Evolutionary conservation across 192 early-diverging fungal genomes (phyloP), one percentile per base, ranked within the genome.

Genomic region (Pilobolus umbonatus): DNA sequence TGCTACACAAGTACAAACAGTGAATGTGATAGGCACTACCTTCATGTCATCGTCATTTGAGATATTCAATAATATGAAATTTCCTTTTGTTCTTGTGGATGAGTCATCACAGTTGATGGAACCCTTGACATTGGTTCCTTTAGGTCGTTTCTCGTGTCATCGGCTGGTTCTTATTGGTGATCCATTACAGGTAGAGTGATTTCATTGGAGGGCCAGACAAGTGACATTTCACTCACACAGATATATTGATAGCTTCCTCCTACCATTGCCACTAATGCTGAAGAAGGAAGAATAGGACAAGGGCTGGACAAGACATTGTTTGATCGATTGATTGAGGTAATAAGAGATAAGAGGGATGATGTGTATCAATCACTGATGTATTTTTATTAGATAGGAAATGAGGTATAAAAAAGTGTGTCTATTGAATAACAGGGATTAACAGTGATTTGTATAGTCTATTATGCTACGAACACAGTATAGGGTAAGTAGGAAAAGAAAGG

Each of bases 21-120:
- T 74, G 15, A 56, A 84, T 60, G 76, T 89, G 17, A 54, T 89
- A 58, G 89, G 91, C 7, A 82, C 80, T 0, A 97, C 95, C 0
- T 95, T 94, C 55, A 67, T 85, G 17, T 88, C 95, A 0, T 87
- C 92, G 2, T 72, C 75, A 0, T 88, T 90, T 57, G 90, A 91
- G 26, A 67, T 83, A 2, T 62, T 96, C 24, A 77, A 82, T 31
- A 63, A 73, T 2, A 61, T 68, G 8, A 34, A 64, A 2, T 81
- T 84, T 54, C 81, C 88, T 1, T 67, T 95, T 6, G 77, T 92
- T 4, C 81, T 97, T 14, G 70, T 97, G 12, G 94, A 97, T 61
- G 94, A 96, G 64, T 84, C 84, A 5, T 87, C 84, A 30, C 90
- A 96, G 68, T 81, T 96, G 46, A 83, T 88, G 30, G 94, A 97